Conservation (phyloP, 441 rosid species). For the Sinapis alba region DNA sequence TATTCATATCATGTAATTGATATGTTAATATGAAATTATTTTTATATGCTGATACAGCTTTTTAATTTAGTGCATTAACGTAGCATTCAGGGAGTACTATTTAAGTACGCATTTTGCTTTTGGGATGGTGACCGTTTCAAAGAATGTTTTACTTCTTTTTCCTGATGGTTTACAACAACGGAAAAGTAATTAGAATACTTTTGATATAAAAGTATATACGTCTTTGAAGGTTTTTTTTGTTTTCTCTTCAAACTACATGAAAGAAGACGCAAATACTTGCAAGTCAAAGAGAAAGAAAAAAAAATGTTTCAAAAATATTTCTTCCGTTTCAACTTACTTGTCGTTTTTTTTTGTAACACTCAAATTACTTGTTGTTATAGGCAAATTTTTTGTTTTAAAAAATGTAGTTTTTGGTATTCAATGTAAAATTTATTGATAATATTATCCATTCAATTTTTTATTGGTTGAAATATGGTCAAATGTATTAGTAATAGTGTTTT, state of each 20-base stretch:
- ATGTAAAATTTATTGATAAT: too few species aligned
- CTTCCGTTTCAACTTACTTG: too few species aligned
- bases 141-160: neutral
- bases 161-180: neutral
- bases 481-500: too few species aligned
- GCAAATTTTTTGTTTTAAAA: too few species aligned
- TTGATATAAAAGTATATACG: conserved; percentile 35
- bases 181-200: conserved; percentile 21
- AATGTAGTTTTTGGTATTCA: too few species aligned
- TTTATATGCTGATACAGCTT: neutral
- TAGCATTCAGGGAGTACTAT: conserved; percentile 6
- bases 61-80: conserved; percentile 6
- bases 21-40: neutral
- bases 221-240: conserved; percentile 59
- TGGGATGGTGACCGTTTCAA: conserved; percentile 27
- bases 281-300: conserved; percentile 22
- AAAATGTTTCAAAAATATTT: neutral
- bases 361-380: too few species aligned
- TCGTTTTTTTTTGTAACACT: too few species aligned
- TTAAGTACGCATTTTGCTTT: neutral
- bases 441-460: too few species aligned
- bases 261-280: conserved; percentile 38
- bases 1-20: neutral
- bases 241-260: conserved; percentile 13
- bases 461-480: too few species aligned